phyloP scores from a whole-genome alignment of 306 rosid species.

The Clitoria ternatea region DNA sequence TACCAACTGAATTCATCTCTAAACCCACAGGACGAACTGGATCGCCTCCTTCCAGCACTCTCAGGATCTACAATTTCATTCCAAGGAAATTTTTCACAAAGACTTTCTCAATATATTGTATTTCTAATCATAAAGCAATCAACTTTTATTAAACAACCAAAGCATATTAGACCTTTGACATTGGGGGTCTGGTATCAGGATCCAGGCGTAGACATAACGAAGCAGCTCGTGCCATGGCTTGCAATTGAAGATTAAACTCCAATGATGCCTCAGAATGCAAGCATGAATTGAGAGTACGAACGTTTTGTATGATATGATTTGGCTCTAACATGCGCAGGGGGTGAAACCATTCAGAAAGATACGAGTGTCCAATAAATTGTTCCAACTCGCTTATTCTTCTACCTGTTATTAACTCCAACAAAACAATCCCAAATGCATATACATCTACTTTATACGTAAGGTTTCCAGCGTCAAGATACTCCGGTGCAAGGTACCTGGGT shows the following conservation, averaged over 20 bases:
- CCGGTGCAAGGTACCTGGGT: constrained; percentile 88
- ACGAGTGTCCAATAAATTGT: constrained; percentile 41
- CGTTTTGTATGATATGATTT: constrained; percentile 45
- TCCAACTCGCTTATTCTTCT: constrained; percentile 60
- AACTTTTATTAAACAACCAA: neutral
- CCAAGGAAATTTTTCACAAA: neutral
- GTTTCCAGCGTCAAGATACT: constrained; percentile 65
- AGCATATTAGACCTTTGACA: constrained; percentile 68
- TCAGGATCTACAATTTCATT: constrained; percentile 52
- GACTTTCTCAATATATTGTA: neutral
- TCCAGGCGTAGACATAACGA: constrained; percentile 74
- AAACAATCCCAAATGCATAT: constrained; percentile 82
- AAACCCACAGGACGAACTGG: constrained; percentile 51
- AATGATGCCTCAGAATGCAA: constrained; percentile 48
- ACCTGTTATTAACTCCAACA: constrained; percentile 75
- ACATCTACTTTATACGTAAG: constrained; percentile 82
- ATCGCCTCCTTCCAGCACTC: constrained; percentile 88
- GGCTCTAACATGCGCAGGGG: constrained; percentile 53
- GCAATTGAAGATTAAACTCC: constrained; percentile 59
- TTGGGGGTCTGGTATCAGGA: constrained; percentile 76
- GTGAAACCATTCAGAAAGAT: constrained; percentile 58
- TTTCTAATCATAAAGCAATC: neutral
- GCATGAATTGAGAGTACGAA: constrained; percentile 56
- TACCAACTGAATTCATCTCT: constrained; percentile 63
- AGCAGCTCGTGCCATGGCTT: constrained; percentile 84